Conservation (phyloP, 2,329 filamentous ascomycete species). For the Akanthomyces dipterigenus region DNA sequence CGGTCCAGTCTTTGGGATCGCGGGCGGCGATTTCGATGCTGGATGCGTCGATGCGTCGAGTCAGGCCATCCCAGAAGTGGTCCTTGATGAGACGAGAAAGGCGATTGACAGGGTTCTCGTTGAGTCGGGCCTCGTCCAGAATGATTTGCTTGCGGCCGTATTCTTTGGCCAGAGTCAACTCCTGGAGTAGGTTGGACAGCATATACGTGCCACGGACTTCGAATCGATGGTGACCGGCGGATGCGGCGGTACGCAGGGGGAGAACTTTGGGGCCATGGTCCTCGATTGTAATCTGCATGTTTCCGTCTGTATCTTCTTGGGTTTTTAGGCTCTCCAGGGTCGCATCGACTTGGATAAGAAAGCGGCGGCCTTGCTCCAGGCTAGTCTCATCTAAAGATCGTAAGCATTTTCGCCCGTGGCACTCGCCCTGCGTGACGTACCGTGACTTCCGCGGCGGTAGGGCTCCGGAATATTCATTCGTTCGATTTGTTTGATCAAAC, state of each 20-base stretch:
- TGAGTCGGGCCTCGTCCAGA: conserved; percentile 82
- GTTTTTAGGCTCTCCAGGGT: conserved; percentile 73
- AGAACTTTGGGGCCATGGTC: conserved; percentile 89
- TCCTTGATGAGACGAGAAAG: conserved; percentile 80
- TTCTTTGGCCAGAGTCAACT: conserved; percentile 86
- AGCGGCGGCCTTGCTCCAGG: conserved; percentile 61
- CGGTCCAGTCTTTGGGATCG: conserved; percentile 95
- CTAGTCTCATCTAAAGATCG: conserved; percentile 60
- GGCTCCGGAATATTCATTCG: conserved; percentile 45
- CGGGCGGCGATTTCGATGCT: conserved; percentile 78
- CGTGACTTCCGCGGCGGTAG: conserved; percentile 53
- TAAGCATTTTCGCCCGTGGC: neutral
- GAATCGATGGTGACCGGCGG: conserved; percentile 78
- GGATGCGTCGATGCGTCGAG: conserved; percentile 80
- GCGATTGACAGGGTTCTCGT: conserved; percentile 90
- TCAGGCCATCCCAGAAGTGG: conserved; percentile 89
- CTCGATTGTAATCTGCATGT: conserved; percentile 97
- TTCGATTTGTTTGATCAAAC: conserved; percentile 46
- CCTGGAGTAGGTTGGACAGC: conserved; percentile 92
- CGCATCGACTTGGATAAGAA: conserved; percentile 78
- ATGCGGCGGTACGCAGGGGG: conserved; percentile 75
- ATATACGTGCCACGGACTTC: conserved; percentile 95
- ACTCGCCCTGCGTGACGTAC: conserved; percentile 27
- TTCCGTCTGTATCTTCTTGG: conserved; percentile 87
- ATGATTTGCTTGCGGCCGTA: conserved; percentile 85